Evolutionary conservation across 148 eudicot genomes (phyloP).

Genomic region (Fagopyrum tataricum): DNA sequence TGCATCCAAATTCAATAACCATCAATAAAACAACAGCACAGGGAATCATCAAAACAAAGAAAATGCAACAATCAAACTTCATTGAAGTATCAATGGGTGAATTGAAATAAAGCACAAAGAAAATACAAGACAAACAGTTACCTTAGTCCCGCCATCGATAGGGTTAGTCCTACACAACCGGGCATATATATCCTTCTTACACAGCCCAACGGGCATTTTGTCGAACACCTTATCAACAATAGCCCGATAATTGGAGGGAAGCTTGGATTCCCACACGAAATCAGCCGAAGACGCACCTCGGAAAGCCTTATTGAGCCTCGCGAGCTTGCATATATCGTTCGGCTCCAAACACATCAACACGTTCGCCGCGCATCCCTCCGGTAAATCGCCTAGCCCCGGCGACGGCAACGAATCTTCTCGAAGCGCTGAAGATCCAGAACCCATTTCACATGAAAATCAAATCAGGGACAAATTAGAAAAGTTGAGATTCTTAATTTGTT

Average conservation of each 20-base stretch:
- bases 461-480: not conserved
- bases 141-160: slow-evolving; percentile 71
- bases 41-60: not conserved
- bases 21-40: not conserved
- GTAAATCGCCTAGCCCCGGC: slow-evolving; percentile 68
- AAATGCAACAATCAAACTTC: not conserved
- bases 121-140: slow-evolving; percentile 12
- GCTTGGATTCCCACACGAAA: slow-evolving; percentile 82
- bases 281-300: slow-evolving; percentile 66
- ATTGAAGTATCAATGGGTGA: not conserved
- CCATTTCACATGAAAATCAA: slow-evolving; percentile 25
- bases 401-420: slow-evolving; percentile 20
- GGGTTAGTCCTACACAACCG: slow-evolving; percentile 42
- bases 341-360: slow-evolving; percentile 59
- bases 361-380: slow-evolving; percentile 70
- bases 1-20: slow-evolving; percentile 7
- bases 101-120: not conserved
- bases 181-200: slow-evolving; percentile 68
- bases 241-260: slow-evolving; percentile 52
- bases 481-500: not conserved
- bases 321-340: slow-evolving; percentile 57
- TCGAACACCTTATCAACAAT: slow-evolving; percentile 38
- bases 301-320: slow-evolving; percentile 54
- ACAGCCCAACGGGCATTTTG: slow-evolving; percentile 24
- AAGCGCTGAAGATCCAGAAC: slow-evolving; percentile 32